Evolutionary conservation across 805 yeast genomes (phyloP), one percentile per base, ranked within the genome.

Genomic region (Candida endomychidarum): DNA sequence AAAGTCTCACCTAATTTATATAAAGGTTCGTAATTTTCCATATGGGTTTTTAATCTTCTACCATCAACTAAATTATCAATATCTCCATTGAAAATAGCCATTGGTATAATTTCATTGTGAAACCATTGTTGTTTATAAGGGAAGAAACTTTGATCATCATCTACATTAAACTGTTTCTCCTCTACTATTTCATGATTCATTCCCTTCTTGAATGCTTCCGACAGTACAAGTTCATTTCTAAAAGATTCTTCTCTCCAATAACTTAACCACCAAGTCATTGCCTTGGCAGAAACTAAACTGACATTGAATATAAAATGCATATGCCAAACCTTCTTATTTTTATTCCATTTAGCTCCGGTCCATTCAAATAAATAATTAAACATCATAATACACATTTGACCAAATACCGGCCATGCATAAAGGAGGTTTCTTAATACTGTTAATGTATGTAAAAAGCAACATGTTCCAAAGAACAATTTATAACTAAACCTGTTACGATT

Each of bases 261-360:
- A 30, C 69, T 59, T 15, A 89, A 66, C 98, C 98, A 91, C 97
- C 98, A 93, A 33, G 78, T 73, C 96, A 91, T 89, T 42, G 86
- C 67, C 48, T 80, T 78, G 1, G 88, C 73, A 18, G 95, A 82
- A 11, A 90, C 83, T 57, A 78, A 85, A 4, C 85, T 86, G 0
- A 96, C 96, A 2, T 95, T 83, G 57, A 88, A 90, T 5, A 90
- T 61, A 47, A 91, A 89, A 61, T 86, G 88, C 23, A 90, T 71
- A 45, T 78, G 76, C 51, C 91, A 71, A 17, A 87, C 63, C 19
- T 72, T 63, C 18, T 63, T 67, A 55, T 89, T 85, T 83, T 52
- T 41, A 33, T 64, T 63, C 65, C 97, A 93, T 20, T 84, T 67
- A 10, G 59, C 58, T 52, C 88, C 95, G 54, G 75, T 78, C 98